phyloP scores from a whole-genome alignment of 2,329 filamentous ascomycete species.

The Curvularia lunata region DNA sequence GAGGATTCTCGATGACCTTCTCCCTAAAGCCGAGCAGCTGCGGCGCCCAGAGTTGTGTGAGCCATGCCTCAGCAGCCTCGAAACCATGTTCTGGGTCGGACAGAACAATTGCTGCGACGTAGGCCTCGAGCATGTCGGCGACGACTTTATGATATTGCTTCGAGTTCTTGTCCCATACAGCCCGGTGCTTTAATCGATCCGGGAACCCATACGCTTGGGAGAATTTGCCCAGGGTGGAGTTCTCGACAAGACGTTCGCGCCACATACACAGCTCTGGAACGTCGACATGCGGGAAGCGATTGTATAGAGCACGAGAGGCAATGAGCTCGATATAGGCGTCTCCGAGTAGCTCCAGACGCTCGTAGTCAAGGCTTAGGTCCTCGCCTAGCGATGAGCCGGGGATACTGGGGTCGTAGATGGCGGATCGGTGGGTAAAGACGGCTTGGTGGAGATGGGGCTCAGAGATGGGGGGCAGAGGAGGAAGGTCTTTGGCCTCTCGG shows the following conservation, averaged over 20 bases:
- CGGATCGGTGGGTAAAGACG: constrained; percentile 68
- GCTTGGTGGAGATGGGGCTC: constrained; percentile 66
- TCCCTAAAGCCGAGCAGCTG: constrained; percentile 40
- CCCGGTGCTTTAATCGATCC: constrained; percentile 63
- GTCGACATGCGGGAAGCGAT: constrained; percentile 69
- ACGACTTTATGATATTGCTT: constrained; percentile 68
- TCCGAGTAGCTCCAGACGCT: constrained; percentile 85
- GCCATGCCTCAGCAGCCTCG: constrained; percentile 68
- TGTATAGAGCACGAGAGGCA: constrained; percentile 75
- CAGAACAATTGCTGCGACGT: constrained; percentile 78
- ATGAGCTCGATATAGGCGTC: constrained; percentile 85
- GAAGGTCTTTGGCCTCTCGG: constrained; percentile 51
- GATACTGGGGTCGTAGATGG: constrained; percentile 28
- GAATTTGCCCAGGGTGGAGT: constrained; percentile 75
- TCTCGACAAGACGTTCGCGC: constrained; percentile 80
- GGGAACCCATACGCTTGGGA: constrained; percentile 74
- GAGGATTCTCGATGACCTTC: constrained; percentile 44
- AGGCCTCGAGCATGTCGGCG: constrained; percentile 90
- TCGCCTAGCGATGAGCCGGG: constrained; percentile 25
- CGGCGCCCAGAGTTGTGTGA: constrained; percentile 73
- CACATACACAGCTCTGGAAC: constrained; percentile 76
- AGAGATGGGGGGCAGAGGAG: constrained; percentile 66
- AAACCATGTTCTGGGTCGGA: constrained; percentile 70
- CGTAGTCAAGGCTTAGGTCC: constrained; percentile 63
- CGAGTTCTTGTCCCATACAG: constrained; percentile 37